Base-by-base conservation (phyloP, 1,284 basidiomycete species). In the Prillingera fragicola region DNA sequence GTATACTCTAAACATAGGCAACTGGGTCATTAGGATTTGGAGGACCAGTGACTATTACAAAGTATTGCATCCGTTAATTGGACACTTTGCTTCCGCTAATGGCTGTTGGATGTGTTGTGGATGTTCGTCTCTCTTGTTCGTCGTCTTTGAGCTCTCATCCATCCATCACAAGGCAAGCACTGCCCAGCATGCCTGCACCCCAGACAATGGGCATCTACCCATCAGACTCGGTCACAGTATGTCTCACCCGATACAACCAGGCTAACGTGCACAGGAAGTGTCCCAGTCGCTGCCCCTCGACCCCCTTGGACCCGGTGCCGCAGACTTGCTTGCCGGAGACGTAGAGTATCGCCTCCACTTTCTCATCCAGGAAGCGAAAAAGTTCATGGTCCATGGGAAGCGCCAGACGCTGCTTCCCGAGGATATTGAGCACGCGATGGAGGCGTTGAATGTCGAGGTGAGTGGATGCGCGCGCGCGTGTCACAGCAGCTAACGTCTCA, bases 261-360 rank as follows among this genome's bases (percentile, higher is more conserved):
- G 33, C 44, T 50, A 23, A 54, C 48, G n/a, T 8, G 14, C n/a
- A n/a, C 53, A 94, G 90, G 92, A 97, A 74, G 85, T 87, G 36
- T 91, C 95, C 33, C 91, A 96, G 59, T 84, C 85, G 0, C 71
- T 96, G 23, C 84, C 84, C 37, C 82, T 97, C 48, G 75, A 80
- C n/a, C 83, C 75, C 34, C 72, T 98, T 33, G 77, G 87, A 2
- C 87, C 92, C 45, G 70, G 78, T 6, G 85, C 96, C 10, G 85
- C 90, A 2, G 81, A 82, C 15, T 79, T 87, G 0, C 77, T 99
- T 14, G 91, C 94, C 3, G 89, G 87, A 51, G 95, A 99, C 73
- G 89, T 97, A 32, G 94, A 98, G 68, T 96, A 97, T 71, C 78
- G 95, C 47, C 80, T 97, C 63, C 90, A 94, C 66, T 87, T 69